Percentiles rank a stretch among this genome's conserved stretches.
phyloP scores from a whole-genome alignment of 306 rosid species.

The barrel medic (Medicago truncatula) region DNA sequence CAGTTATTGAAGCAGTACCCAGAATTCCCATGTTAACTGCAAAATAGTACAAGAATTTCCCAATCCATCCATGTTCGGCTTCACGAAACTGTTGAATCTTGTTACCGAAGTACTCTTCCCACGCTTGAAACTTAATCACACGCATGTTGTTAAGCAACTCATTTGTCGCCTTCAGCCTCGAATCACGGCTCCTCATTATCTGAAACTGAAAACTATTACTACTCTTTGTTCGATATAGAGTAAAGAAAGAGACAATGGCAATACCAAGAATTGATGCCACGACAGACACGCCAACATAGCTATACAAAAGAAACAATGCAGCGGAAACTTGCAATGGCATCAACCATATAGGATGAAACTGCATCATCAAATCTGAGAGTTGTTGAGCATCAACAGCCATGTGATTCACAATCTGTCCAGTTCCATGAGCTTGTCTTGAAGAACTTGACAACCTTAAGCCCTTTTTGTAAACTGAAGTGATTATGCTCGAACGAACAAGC shows the following conservation, averaged over 20 bases:
- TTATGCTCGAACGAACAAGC: conserved; percentile 73
- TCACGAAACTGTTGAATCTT: conserved; percentile 63
- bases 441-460: conserved; percentile 75
- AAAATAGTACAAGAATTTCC: conserved; percentile 73
- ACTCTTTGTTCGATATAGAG: conserved; percentile 49
- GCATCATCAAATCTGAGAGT: conserved; percentile 76
- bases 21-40: conserved; percentile 57
- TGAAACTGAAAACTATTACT: conserved; percentile 63
- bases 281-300: conserved; percentile 56
- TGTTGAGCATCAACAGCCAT: conserved; percentile 95
- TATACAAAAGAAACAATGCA: conserved; percentile 65
- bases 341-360: conserved; percentile 77
- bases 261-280: conserved; percentile 60
- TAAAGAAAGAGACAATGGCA: conserved; percentile 45
- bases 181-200: conserved; percentile 77
- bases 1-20: conserved; percentile 54
- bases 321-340: conserved; percentile 73
- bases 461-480: conserved; percentile 74
- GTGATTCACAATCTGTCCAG: conserved; percentile 86
- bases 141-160: conserved; percentile 85
- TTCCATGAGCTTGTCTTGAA: conserved; percentile 76
- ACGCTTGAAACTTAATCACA: conserved; percentile 89
- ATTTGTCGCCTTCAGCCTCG: conserved; percentile 82
- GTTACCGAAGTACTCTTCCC: conserved; percentile 80
- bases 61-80: conserved; percentile 73